Conservation (phyloP, 1,139 yeast species). For the Debaryomyces subglobosus region DNA sequence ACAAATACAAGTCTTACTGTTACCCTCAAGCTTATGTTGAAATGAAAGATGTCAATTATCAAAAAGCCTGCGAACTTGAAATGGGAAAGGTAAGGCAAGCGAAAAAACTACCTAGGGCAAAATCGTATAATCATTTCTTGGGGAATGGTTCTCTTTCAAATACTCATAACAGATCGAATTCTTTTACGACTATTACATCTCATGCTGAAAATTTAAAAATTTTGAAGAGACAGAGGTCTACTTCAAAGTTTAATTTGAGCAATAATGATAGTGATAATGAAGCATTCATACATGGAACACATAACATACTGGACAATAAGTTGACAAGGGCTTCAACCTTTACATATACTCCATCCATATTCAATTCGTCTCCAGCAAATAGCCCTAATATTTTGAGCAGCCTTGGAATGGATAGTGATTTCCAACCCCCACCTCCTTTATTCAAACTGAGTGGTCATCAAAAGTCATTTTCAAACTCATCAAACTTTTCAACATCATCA, state of each 20-base stretch:
- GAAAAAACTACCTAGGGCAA: conserved; percentile 49
- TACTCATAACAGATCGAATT: conserved; percentile 32
- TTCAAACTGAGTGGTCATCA: conserved; percentile 26
- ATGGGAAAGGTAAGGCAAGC: conserved; percentile 69
- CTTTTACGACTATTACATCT: conserved; percentile 37
- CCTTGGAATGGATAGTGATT: conserved; percentile 21
- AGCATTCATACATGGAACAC: not conserved
- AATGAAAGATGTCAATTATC: conserved; percentile 79
- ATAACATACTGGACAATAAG: conserved; percentile 13
- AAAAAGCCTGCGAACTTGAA: conserved; percentile 69
- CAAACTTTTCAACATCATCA: conserved; percentile 23
- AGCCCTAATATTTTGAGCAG: conserved; percentile 1
- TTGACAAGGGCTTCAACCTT: conserved; percentile 26
- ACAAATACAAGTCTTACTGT: conserved; percentile 56
- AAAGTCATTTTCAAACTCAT: conserved; percentile 25
- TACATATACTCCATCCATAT: conserved; percentile 26
- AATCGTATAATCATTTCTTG: conserved; percentile 31
- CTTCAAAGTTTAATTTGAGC: conserved; percentile 14
- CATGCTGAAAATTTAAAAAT: conserved; percentile 36
- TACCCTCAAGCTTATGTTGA: conserved; percentile 79
- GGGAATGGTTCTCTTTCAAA: conserved; percentile 9
- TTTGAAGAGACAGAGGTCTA: conserved; percentile 40
- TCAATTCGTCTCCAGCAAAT: conserved; percentile 13
- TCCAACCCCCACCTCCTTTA: conserved; percentile 39
- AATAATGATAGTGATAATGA: not conserved